These are phyloP conservation scores for Picea abies DNA, from an alignment of 83 land plant species.

Conservation along the genomic window DNA sequence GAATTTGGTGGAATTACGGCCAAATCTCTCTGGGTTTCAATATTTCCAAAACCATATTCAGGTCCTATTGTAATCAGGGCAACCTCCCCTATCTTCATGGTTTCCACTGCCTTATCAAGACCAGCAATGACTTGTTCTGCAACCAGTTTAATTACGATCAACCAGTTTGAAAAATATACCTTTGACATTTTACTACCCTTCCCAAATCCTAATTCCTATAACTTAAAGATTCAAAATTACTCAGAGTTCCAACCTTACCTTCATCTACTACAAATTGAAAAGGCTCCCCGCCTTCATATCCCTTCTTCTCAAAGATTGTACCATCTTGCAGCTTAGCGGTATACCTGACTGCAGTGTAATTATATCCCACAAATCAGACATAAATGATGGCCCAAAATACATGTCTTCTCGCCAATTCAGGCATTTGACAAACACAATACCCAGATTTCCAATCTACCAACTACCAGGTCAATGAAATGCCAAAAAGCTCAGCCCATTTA, in stretches of 20 bases:
- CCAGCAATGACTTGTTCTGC: constrained; percentile 76
- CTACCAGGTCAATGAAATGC: neutral
- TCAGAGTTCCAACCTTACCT: constrained; percentile 39
- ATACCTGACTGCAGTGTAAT: constrained; percentile 58
- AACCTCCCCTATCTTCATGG: constrained; percentile 81
- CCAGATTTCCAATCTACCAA: neutral
- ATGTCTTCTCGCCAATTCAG: neutral
- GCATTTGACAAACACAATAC: neutral
- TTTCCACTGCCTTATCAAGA: constrained; percentile 68
- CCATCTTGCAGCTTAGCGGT: constrained; percentile 72
- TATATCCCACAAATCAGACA: neutral
- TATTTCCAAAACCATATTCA: constrained; percentile 73
- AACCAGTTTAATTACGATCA: neutral
- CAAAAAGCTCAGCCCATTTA: neutral
- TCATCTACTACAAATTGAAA: constrained; percentile 72
- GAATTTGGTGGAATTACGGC: constrained; percentile 67
- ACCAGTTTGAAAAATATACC: neutral
- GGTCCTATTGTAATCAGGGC: constrained; percentile 63
- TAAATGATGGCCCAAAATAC: neutral
- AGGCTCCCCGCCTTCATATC: constrained; percentile 44
- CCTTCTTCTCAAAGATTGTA: constrained; percentile 72
- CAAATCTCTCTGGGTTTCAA: constrained; percentile 42
- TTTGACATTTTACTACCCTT: neutral
- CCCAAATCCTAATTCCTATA: neutral
- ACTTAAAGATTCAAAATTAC: neutral